phyloP scores from a whole-genome alignment of 2,329 filamentous ascomycete species.

The Chlorencoelia australis region DNA sequence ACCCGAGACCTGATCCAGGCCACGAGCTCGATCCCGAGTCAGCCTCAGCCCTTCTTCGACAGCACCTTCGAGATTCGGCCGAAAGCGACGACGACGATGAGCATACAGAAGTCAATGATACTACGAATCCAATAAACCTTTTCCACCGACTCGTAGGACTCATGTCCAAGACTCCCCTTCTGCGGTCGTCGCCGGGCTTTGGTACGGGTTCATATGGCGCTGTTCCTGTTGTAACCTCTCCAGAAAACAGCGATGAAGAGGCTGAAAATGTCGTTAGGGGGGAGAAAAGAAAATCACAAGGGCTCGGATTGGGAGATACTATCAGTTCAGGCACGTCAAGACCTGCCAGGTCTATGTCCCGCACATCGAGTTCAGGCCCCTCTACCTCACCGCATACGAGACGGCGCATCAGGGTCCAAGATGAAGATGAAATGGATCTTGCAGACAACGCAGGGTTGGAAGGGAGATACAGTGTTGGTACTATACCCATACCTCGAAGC shows the following conservation, averaged over 20 bases:
- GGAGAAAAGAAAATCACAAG: constrained; percentile 16
- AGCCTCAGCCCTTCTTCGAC: constrained; percentile 18
- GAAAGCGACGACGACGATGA: constrained; percentile 12
- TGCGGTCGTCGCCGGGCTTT: constrained; percentile 49
- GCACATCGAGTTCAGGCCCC: constrained; percentile 6
- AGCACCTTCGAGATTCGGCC: constrained; percentile 12
- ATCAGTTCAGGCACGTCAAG: constrained; percentile 14
- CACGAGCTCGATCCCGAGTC: constrained; percentile 23
- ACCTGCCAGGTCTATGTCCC: constrained; percentile 6
- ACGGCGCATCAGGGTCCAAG: constrained; percentile 3
- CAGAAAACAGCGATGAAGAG: constrained; percentile 28
- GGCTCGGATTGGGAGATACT: constrained; percentile 21
- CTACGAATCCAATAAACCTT: constrained; percentile 10
- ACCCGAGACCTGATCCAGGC: constrained; percentile 2
- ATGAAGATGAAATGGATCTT: constrained; percentile 11
- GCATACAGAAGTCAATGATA: constrained; percentile 6
- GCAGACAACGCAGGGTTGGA: constrained; percentile 18
- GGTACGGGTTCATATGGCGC: constrained; percentile 53
- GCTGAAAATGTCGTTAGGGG: constrained; percentile 19
- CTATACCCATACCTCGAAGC: constrained; percentile 16
- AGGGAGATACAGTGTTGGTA: constrained; percentile 12
- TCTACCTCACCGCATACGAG: constrained; percentile 8
- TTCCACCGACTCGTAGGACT: constrained; percentile 17
- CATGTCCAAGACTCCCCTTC: constrained; percentile 42
- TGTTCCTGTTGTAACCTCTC: constrained; percentile 36